Base-by-base conservation (phyloP, 202 grass and related monocot genomes). In the Schoenoplectus triqueter region DNA sequence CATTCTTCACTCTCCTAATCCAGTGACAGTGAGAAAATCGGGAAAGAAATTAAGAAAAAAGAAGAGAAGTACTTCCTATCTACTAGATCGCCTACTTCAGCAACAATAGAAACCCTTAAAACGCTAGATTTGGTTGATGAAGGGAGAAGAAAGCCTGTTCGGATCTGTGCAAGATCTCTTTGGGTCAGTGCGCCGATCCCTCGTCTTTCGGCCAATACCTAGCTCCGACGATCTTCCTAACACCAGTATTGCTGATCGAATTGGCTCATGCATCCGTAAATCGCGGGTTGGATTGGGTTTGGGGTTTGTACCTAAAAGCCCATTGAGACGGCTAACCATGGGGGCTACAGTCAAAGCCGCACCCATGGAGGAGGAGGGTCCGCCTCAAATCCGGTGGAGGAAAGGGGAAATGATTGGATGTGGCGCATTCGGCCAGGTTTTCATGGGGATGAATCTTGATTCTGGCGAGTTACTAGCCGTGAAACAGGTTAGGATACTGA, bases 391-490 rank as follows among this genome's bases (percentile, higher is more conserved):
- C 44, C 87, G 90, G 55, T 98, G 95, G 95, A 86, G 95, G 49
- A 98, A 98, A 91, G 95, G 95, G 8, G 93, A 95, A 69, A 73
- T 95, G 31, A 95, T 98, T 69, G 95, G 95, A 22, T 89, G 84
- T 21, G 95, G 95, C 11, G 95, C 95, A 0, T 98, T 92, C 50
- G 95, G 95, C 39, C 95, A 95, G 72, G 95, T 98, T 72, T 98
- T 92, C 83, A 94, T 98, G 87, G 95, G 95, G 52, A 95, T 98
- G 95, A 98, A 98, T 86, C 91, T 98, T 45, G 95, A 98, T 86
- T 95, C 95, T 42, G 95, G 95, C 18, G 95, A 98, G 84, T 90
- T 98, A 59, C 89, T 98, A 66, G 95, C 95, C 64, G 91, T 95
- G 10, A 98, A 98, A 74, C 91, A 95, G 95, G 95, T 98, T 52